phyloP scores from a whole-genome alignment of 805 yeast genomes.

The Geotrichum ghanense region DNA sequence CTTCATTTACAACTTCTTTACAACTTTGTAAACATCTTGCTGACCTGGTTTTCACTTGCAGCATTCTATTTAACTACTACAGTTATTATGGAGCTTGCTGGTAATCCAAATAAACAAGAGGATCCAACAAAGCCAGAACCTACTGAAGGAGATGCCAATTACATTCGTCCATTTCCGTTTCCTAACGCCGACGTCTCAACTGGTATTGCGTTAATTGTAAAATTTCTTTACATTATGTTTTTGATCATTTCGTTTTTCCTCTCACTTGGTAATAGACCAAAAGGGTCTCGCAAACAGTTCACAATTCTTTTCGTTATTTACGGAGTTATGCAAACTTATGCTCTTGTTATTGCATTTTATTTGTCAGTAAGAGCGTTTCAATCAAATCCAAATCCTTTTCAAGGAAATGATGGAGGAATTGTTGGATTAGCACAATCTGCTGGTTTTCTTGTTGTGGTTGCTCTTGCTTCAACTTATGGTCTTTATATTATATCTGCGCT shows the following conservation, averaged over 20 bases:
- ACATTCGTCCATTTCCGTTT: slow-evolving; percentile 25
- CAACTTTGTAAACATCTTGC: slow-evolving; percentile 37
- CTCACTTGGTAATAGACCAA: slow-evolving; percentile 49
- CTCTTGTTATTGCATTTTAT: slow-evolving; percentile 42
- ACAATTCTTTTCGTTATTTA: slow-evolving; percentile 38
- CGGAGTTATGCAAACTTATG: slow-evolving; percentile 45
- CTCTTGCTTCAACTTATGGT: slow-evolving; percentile 45
- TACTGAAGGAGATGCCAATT: slow-evolving; percentile 30
- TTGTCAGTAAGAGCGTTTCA: slow-evolving; percentile 39
- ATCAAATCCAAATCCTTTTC: slow-evolving; percentile 17
- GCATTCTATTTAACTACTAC: slow-evolving; percentile 46
- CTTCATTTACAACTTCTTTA: slow-evolving; percentile 42
- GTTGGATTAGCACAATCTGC: slow-evolving; percentile 26
- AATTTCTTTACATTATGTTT: slow-evolving; percentile 43
- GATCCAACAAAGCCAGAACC: not conserved
- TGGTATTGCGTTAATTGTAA: slow-evolving; percentile 36
- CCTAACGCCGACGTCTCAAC: slow-evolving; percentile 17
- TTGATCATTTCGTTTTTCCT: slow-evolving; percentile 44
- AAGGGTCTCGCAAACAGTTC: slow-evolving; percentile 43
- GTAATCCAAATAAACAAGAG: slow-evolving; percentile 17
- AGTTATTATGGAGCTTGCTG: slow-evolving; percentile 36
- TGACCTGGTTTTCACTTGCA: slow-evolving; percentile 52
- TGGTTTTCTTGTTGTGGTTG: slow-evolving; percentile 41
- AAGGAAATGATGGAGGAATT: slow-evolving; percentile 12
- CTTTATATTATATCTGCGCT: slow-evolving; percentile 43